Evolutionary conservation across 257 asterid genomes (phyloP), one percentile per base, ranked within the genome.

Genomic region (Paulownia fortunei): DNA sequence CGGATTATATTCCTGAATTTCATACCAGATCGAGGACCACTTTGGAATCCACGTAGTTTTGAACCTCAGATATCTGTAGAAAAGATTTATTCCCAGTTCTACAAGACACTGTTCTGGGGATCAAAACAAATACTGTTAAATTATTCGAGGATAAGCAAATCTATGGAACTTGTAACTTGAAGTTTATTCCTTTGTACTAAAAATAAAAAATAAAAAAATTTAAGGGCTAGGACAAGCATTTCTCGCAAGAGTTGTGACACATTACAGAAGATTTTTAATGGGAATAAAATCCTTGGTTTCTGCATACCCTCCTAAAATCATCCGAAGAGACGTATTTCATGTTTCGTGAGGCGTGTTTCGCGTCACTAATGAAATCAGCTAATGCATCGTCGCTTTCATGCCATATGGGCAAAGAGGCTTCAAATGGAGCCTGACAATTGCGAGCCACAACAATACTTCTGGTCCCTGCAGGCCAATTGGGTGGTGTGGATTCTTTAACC

Each of bases 401-500:
- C 18, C 27, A 68, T 68, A 23, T 34, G 13, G 19, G 26, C 51
- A 26, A 36, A 32, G 46, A 34, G 13, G 59, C 15, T 27, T 16
- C 72, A 49, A n/a, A 59, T 23, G 26, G 11, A 18, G 70, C 30
- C 30, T 1, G 8, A 64, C 13, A 41, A 23, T 42, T 11, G 56
- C 18, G 54, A 72, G 42, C 78, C 67, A 51, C 68, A 39, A 51
- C 26, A 18, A 19, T 6, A 4, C 1, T 18, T 49, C 62, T 52
- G 74, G 73, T 72, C 58, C 78, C 55, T 2, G 68, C 27, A 61
- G 16, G 3, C 26, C 47, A 61, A 49, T 62, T 42, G 7, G 7
- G 82, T 78, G 77, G 73, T 70, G 15, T 21, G 62, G 18, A 19
- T 70, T 27, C 13, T 37, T 54, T 26, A 4, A 51, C 74, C 23